Evolutionary conservation across 768 basidiomycete species (phyloP).

Genomic region (Antrodiella citrinella): DNA sequence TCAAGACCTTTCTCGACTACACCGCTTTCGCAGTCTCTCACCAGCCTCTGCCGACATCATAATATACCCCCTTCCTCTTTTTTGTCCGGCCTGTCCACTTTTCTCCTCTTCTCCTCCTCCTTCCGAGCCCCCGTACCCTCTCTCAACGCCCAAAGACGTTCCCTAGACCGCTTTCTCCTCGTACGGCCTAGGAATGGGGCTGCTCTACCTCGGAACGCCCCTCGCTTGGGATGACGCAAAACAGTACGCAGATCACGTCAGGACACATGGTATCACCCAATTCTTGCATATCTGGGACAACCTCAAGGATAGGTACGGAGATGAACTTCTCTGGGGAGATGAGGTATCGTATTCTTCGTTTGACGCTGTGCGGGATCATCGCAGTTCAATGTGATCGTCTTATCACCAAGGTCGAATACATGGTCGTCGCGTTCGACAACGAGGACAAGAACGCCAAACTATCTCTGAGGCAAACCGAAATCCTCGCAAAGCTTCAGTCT

Average conservation of each 20-base stretch:
- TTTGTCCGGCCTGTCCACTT: too few species aligned
- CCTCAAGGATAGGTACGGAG: slow-evolving; percentile 83
- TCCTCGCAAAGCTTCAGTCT: slow-evolving; percentile 67
- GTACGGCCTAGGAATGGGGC: slow-evolving; percentile 56
- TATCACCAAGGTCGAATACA: slow-evolving; percentile 77
- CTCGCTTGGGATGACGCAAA: slow-evolving; percentile 88
- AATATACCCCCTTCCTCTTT: not conserved
- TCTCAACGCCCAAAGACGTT: not conserved
- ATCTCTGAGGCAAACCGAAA: slow-evolving; percentile 93
- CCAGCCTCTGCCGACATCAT: not conserved
- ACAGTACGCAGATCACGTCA: slow-evolving; percentile 81
- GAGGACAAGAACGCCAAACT: slow-evolving; percentile 73
- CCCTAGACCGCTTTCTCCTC: not conserved
- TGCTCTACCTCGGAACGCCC: slow-evolving; percentile 88
- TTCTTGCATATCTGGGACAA: slow-evolving; percentile 91
- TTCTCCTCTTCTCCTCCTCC: not conserved
- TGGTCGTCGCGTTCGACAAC: slow-evolving; percentile 84
- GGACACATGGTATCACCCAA: slow-evolving; percentile 89
- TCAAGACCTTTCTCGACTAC: too few species aligned
- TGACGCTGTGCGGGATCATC: not conserved
- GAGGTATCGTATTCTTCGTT: slow-evolving; percentile 58
- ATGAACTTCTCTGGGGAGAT: slow-evolving; percentile 95
- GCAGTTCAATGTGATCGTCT: slow-evolving; percentile 4
- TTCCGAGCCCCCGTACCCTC: not conserved
- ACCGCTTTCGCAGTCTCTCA: not conserved